phyloP scores from a whole-genome alignment of 805 yeast species.

The Starmerella stellata region DNA sequence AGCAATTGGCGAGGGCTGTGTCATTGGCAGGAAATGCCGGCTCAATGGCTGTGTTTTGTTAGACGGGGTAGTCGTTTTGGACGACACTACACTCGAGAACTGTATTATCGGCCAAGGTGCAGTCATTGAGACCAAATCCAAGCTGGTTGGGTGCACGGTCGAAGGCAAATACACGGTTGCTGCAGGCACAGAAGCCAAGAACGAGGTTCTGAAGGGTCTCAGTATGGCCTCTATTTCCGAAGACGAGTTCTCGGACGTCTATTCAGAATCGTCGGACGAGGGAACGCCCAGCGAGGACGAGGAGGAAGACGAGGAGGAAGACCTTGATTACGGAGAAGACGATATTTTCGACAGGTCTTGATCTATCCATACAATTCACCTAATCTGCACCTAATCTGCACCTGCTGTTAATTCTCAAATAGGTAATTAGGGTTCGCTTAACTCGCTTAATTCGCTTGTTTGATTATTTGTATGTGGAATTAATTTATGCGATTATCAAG shows the following conservation, averaged over 20 bases:
- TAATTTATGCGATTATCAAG: too few species aligned
- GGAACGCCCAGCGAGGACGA: conserved; percentile 13
- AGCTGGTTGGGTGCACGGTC: conserved; percentile 63
- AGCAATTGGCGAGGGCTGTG: conserved; percentile 57
- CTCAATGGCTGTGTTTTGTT: conserved; percentile 71
- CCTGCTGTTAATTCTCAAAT: too few species aligned
- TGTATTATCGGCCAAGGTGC: conserved; percentile 65
- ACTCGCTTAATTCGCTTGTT: too few species aligned
- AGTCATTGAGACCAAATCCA: conserved; percentile 42
- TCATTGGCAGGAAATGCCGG: conserved; percentile 70
- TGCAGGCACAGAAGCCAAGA: conserved; percentile 26
- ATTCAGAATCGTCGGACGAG: conserved; percentile 22
- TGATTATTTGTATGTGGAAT: too few species aligned
- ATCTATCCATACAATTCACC: too few species aligned
- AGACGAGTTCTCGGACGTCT: conserved; percentile 23
- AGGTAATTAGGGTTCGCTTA: too few species aligned
- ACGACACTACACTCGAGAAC: conserved; percentile 58
- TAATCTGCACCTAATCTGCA: too few species aligned
- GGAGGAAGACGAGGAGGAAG: conserved; percentile 24
- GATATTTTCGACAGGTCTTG: conserved; percentile 39
- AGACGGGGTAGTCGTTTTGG: conserved; percentile 54
- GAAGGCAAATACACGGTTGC: conserved; percentile 62
- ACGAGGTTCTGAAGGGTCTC: conserved; percentile 17
- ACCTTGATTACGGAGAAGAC: conserved; percentile 31
- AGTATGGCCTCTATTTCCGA: conserved; percentile 16